A percentile compares a stretch with the other conserved stretches of the same genome.
These are phyloP conservation scores for Sechiopsis laciniata DNA, from an alignment of 306 rosid genomes.

Conservation along the genomic window DNA sequence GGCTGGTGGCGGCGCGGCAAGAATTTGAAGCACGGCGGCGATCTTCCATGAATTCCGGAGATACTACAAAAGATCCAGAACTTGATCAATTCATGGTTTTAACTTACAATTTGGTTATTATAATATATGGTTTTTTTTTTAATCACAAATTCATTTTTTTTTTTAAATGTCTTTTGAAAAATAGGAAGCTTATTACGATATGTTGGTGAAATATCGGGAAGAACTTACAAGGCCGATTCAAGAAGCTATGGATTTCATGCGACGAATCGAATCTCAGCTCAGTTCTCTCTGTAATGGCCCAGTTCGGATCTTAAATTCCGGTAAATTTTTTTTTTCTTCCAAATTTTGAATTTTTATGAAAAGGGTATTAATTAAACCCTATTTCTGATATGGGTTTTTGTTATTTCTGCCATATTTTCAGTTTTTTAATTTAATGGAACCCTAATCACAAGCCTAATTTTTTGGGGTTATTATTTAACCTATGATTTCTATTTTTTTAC, in stretches of 20 bases:
- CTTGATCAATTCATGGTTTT: constrained; percentile 93
- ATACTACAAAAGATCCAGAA: constrained; percentile 73
- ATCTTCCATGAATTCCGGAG: constrained; percentile 54
- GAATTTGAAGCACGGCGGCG: constrained; percentile 76
- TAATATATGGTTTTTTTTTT: not conserved
- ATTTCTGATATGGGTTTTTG: not conserved
- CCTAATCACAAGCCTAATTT: constrained; percentile 36
- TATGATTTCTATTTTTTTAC: not conserved
- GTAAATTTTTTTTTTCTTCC: constrained; percentile 22
- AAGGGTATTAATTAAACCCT: not conserved
- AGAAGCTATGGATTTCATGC: constrained; percentile 97
- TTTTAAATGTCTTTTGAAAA: not conserved
- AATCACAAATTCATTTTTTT: not conserved
- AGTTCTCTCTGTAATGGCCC: constrained; percentile 63
- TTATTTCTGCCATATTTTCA: not conserved
- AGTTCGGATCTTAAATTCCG: constrained; percentile 56
- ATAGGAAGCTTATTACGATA: constrained; percentile 91
- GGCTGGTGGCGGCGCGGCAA: constrained; percentile 57
- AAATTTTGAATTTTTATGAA: no score
- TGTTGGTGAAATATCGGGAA: constrained; percentile 89
- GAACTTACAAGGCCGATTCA: constrained; percentile 86
- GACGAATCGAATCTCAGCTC: constrained; percentile 72
- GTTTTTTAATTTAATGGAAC: constrained; percentile 23
- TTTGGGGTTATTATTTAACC: not conserved
- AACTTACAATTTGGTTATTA: not conserved